A percentile compares a stretch with the other conserved stretches of the same genome.
Evolutionary conservation across 192 early-diverging fungal genomes (phyloP).

Genomic region (Diversispora eburnea): DNA sequence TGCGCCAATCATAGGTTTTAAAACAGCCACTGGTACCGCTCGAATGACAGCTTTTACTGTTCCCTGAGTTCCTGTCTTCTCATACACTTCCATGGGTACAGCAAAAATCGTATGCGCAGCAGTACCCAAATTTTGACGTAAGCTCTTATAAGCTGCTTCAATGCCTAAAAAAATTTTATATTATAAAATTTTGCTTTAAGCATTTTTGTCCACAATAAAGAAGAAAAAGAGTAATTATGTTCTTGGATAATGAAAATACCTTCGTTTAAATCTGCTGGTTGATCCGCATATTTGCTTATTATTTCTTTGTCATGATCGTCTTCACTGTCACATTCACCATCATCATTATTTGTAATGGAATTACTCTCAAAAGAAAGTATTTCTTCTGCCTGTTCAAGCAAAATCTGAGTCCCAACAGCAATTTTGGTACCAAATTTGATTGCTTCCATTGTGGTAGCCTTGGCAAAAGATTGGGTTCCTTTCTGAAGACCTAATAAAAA

Average conservation of each 20-base stretch:
- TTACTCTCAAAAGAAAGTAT: slow-evolving; percentile 51
- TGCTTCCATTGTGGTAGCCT: slow-evolving; percentile 86
- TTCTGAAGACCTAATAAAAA: slow-evolving; percentile 63
- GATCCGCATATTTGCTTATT: slow-evolving; percentile 79
- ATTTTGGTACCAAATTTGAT: slow-evolving; percentile 83
- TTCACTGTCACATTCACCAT: slow-evolving; percentile 24
- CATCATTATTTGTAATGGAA: slow-evolving; percentile 12
- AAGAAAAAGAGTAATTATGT: background rate
- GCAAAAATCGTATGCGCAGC: slow-evolving; percentile 88
- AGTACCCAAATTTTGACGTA: slow-evolving; percentile 74
- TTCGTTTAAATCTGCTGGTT: slow-evolving; percentile 79
- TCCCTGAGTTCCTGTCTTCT: slow-evolving; percentile 52
- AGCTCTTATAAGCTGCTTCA: slow-evolving; percentile 73
- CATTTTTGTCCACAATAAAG: background rate
- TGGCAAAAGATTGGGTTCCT: slow-evolving; percentile 86
- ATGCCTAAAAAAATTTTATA: slow-evolving; percentile 54
- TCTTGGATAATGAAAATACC: slow-evolving; percentile 30
- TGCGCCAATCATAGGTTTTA: slow-evolving; percentile 94
- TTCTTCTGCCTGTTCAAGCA: slow-evolving; percentile 87
- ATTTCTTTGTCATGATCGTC: slow-evolving; percentile 31
- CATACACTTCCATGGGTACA: slow-evolving; percentile 80
- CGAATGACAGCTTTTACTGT: slow-evolving; percentile 64
- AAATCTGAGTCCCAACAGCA: slow-evolving; percentile 83
- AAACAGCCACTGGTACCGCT: slow-evolving; percentile 85
- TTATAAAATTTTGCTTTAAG: background rate